phyloP scores from a whole-genome alignment of 2,329 filamentous ascomycete species.

The Zymoseptoria crescenta region DNA sequence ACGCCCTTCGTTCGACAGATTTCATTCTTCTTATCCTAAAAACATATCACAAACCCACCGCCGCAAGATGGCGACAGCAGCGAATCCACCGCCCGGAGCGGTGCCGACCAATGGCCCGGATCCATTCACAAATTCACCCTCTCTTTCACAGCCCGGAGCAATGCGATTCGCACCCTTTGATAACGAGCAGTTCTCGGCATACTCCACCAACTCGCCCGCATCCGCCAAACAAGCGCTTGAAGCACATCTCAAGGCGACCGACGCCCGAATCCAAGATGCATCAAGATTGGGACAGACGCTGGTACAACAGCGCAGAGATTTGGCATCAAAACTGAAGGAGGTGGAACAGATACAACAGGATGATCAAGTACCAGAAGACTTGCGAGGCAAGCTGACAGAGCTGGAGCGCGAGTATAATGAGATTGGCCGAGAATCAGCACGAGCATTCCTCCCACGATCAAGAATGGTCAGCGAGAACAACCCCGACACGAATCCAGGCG shows the following conservation, averaged over 20 bases:
- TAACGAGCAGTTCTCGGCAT: constrained; percentile 64
- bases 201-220: constrained; percentile 67
- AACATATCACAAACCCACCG: constrained; percentile 3
- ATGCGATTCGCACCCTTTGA: constrained; percentile 81
- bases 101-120: constrained; percentile 35
- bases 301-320: constrained; percentile 75
- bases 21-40: constrained; percentile 5
- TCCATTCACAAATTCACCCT: constrained; percentile 36
- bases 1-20: constrained; percentile 3
- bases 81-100: constrained; percentile 35
- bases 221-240: constrained; percentile 85
- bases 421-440: constrained; percentile 78
- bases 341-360: constrained; percentile 65
- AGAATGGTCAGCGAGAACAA: constrained; percentile 17
- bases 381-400: constrained; percentile 74
- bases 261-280: constrained; percentile 82
- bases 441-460: constrained; percentile 77
- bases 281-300: constrained; percentile 82
- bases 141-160: constrained; percentile 25
- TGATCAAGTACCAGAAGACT: constrained; percentile 66
- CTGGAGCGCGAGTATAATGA: constrained; percentile 95
- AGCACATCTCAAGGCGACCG: constrained; percentile 86
- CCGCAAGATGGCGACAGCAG: constrained; percentile 35
- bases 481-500: constrained; percentile 22
- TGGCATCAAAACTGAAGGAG: constrained; percentile 74